Percentiles rank a stretch among this genome's conserved stretches.
phyloP scores from a whole-genome alignment of 108 stramenopile genomes.

The Skeletonema tropicum region DNA sequence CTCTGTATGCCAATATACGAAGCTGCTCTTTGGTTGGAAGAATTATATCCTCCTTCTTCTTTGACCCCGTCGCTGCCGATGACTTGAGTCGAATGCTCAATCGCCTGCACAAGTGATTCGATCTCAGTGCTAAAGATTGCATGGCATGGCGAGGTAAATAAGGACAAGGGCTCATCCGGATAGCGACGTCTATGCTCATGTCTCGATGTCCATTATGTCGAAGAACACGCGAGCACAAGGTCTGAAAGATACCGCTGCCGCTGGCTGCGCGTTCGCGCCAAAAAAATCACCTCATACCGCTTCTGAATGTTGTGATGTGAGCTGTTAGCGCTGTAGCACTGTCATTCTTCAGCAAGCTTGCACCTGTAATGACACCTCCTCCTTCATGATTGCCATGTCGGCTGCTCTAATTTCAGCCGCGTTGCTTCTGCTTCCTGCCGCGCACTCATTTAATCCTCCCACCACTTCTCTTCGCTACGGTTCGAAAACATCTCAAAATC shows the following conservation, averaged over 20 bases:
- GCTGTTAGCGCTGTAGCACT: too few relatives aligned
- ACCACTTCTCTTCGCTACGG: neutral
- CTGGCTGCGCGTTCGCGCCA: too few relatives aligned
- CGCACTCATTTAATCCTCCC: neutral
- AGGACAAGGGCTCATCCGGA: too few relatives aligned
- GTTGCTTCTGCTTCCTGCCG: neutral
- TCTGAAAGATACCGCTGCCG: neutral
- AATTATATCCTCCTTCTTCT: neutral
- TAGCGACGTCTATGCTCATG: too few relatives aligned
- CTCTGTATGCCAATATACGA: constrained; percentile 43
- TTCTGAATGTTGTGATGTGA: too few relatives aligned
- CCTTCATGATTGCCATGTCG: too few relatives aligned
- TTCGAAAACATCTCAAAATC: neutral
- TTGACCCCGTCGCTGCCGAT: neutral
- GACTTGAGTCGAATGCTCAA: neutral
- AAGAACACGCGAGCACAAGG: too few relatives aligned
- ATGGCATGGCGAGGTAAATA: neutral
- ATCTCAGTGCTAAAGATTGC: neutral
- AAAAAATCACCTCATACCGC: too few relatives aligned
- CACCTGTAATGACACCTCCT: neutral
- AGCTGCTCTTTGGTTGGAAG: constrained; percentile 53
- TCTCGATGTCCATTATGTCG: too few relatives aligned
- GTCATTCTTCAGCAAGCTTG: too few relatives aligned
- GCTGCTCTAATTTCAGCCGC: neutral
- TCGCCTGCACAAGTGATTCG: neutral